These are phyloP conservation scores for Fusarium sacchari DNA, from an alignment of 2,329 filamentous ascomycete species.

Conservation along the genomic window DNA sequence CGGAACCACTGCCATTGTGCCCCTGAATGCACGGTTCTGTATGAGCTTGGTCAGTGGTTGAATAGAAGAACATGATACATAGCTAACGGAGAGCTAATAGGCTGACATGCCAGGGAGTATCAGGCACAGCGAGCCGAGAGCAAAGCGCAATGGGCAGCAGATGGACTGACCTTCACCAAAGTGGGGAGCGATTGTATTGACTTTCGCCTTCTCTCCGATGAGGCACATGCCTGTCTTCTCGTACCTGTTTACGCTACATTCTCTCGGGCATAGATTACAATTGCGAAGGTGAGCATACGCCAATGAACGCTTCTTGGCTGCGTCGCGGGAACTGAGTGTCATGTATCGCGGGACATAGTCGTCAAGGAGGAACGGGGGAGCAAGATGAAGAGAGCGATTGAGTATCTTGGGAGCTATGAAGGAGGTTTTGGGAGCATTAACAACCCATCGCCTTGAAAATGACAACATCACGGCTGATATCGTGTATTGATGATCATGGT, in stretches of 20 bases:
- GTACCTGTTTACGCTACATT: slow-evolving; percentile 83
- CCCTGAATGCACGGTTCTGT: slow-evolving; percentile 85
- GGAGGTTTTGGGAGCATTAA: not conserved
- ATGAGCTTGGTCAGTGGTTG: not conserved
- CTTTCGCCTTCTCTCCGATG: slow-evolving; percentile 79
- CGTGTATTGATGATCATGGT: slow-evolving; percentile 21
- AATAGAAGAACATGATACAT: not conserved
- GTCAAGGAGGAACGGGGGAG: slow-evolving; percentile 75
- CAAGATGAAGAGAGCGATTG: slow-evolving; percentile 58
- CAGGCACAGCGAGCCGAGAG: not conserved
- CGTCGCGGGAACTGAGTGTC: slow-evolving; percentile 72
- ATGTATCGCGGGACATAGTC: slow-evolving; percentile 80
- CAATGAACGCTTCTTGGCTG: slow-evolving; percentile 75
- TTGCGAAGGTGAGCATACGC: slow-evolving; percentile 80
- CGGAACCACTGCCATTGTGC: slow-evolving; percentile 80
- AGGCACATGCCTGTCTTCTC: slow-evolving; percentile 82
- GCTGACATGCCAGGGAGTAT: slow-evolving; percentile 22
- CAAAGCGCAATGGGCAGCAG: not conserved
- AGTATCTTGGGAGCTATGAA: not conserved
- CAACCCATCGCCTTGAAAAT: slow-evolving; percentile 12
- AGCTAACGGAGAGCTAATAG: not conserved
- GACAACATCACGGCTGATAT: slow-evolving; percentile 26
- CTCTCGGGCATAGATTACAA: slow-evolving; percentile 83
- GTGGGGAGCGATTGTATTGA: slow-evolving; percentile 86
- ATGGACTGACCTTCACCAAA: slow-evolving; percentile 74